These are phyloP conservation scores for Fomitopsis pinicola DNA, from an alignment of 1,284 basidiomycete genomes.

Conservation along the genomic window DNA sequence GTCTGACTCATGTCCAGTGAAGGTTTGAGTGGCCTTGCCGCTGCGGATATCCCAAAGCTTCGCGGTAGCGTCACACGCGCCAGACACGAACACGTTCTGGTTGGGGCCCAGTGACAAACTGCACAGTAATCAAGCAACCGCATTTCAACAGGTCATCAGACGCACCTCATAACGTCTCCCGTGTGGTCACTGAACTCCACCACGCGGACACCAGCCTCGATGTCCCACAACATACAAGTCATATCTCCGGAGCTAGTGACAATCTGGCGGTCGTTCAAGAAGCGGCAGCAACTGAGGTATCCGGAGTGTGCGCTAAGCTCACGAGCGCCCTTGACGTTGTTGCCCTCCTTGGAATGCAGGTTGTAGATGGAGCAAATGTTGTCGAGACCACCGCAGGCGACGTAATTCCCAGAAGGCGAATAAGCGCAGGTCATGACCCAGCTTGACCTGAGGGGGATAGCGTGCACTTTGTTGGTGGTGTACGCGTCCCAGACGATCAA, in stretches of 20 bases:
- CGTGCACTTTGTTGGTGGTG: constrained; percentile 99
- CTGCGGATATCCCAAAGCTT: constrained; percentile 99
- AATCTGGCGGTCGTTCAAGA: constrained; percentile 98
- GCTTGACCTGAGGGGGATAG: constrained; percentile 93
- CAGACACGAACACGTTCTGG: constrained; percentile 96
- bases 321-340: constrained; percentile 75
- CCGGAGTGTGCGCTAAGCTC: constrained; percentile 97
- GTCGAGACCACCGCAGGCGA: constrained; percentile 98
- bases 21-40: constrained; percentile 96
- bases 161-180: constrained; percentile 98
- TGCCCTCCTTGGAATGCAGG: constrained; percentile 70
- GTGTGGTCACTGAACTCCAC: constrained; percentile 99
- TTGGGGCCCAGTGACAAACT: constrained; percentile 93
- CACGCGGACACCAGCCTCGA: constrained; percentile 92
- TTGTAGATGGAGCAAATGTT: constrained; percentile 99
- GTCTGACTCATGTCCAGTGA: constrained; percentile 97
- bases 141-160: not conserved
- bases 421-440: constrained; percentile 99
- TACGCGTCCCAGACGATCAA: constrained; percentile 99
- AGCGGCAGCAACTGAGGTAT: constrained; percentile 96
- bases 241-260: constrained; percentile 97
- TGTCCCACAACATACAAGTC: constrained; percentile 99
- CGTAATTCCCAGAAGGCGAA: constrained; percentile 93
- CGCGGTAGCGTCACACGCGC: constrained; percentile 96
- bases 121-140: constrained; percentile 10